Conservation (phyloP, 495 filamentous ascomycete genomes). For the Penicillium coffeae region DNA sequence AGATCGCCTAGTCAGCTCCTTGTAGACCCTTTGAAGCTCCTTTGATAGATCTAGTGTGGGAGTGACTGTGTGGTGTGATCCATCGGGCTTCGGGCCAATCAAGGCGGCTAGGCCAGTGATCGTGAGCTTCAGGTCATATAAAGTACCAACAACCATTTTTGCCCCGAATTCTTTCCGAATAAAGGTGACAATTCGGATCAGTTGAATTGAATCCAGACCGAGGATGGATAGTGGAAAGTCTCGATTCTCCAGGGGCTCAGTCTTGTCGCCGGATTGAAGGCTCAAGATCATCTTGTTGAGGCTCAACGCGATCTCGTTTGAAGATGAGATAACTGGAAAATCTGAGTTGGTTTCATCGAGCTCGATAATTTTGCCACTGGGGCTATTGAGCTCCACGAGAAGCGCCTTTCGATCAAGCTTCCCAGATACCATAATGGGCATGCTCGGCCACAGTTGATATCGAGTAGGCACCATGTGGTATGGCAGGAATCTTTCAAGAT, state of each 20-base stretch:
- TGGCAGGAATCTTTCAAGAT: neutral
- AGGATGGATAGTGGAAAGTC: neutral
- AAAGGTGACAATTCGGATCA: neutral
- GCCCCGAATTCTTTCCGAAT: neutral
- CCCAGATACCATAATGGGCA: neutral
- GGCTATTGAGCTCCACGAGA: neutral
- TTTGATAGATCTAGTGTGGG: neutral
- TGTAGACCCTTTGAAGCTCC: neutral
- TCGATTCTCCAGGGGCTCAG: neutral
- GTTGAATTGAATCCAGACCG: neutral
- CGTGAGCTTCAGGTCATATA: neutral
- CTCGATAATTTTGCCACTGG: neutral
- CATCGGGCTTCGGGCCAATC: neutral
- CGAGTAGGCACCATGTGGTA: neutral
- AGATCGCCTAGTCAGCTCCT: neutral
- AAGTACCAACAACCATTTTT: neutral
- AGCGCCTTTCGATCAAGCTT: neutral
- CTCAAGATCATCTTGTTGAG: neutral
- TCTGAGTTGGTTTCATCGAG: neutral
- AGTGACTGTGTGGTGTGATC: too few species aligned
- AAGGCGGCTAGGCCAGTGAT: neutral
- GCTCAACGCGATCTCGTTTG: neutral
- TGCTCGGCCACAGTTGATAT: neutral
- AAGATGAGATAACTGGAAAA: neutral
- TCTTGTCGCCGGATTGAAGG: neutral